phyloP scores from a whole-genome alignment of 257 asterid species.

The Cynanchum wilfordii region DNA sequence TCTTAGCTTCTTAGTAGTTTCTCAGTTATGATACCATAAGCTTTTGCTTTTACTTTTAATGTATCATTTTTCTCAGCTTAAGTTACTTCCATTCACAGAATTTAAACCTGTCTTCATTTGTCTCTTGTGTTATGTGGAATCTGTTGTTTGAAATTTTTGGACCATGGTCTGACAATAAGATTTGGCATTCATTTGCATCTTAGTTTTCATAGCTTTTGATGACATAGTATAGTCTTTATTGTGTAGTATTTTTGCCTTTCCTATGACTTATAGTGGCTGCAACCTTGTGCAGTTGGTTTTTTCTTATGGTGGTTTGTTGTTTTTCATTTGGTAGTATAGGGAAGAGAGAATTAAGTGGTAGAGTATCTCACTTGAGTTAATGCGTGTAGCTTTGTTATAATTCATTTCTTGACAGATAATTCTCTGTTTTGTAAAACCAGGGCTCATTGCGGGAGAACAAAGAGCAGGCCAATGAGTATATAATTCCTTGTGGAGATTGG shows the following conservation, averaged over 20 bases:
- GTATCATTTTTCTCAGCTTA: background rate
- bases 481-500: constrained; percentile 85
- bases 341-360: background rate
- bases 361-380: background rate
- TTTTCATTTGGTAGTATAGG: background rate
- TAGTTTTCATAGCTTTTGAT: background rate
- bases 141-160: background rate
- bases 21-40: too few species aligned
- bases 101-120: background rate
- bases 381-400: background rate
- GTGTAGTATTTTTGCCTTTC: background rate
- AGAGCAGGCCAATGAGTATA: constrained; percentile 35
- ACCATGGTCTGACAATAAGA: background rate
- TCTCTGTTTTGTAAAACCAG: constrained; percentile 29
- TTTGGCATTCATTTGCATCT: background rate
- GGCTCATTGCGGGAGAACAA: constrained; percentile 59
- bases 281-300: background rate
- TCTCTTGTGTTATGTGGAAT: background rate
- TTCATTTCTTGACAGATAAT: background rate
- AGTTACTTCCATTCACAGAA: too few species aligned
- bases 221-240: background rate
- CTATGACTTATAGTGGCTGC: too few species aligned
- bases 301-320: background rate
- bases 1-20: background rate
- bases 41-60: background rate